phyloP scores from a whole-genome alignment of 169 alveolate genomes.

The Sarcocystis neurona region DNA sequence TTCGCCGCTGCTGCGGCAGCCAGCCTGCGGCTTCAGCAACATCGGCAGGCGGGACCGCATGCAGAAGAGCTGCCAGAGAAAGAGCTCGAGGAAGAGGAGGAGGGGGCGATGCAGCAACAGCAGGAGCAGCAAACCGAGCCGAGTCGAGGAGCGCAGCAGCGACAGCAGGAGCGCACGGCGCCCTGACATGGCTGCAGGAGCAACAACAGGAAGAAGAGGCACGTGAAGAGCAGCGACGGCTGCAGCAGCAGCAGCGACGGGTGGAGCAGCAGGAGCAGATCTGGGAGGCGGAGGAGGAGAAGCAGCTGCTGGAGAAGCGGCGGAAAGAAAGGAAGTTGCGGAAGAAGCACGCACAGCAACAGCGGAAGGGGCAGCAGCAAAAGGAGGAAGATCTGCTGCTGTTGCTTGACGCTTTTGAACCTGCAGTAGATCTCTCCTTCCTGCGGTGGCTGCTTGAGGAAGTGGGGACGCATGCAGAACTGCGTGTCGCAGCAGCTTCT shows the following conservation, averaged over 20 bases:
- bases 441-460: constrained; percentile 49
- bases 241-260: not conserved
- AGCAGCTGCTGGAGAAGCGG: not conserved
- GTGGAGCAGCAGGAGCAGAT: not conserved
- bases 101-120: too few species aligned
- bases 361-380: not conserved
- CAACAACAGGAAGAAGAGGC: too few species aligned
- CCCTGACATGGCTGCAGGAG: too few species aligned
- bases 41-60: too few species aligned
- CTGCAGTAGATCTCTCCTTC: constrained; percentile 21
- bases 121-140: too few species aligned
- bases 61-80: too few species aligned
- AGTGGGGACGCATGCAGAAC: constrained; percentile 46
- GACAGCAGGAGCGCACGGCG: too few species aligned
- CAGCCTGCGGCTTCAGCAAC: too few species aligned
- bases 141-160: too few species aligned
- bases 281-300: not conserved
- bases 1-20: not conserved
- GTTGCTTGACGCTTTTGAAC: constrained; percentile 17
- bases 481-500: not conserved
- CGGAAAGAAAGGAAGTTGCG: not conserved
- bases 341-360: not conserved
- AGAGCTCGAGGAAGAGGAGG: too few species aligned
- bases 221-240: not conserved
- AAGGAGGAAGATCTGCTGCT: not conserved